Conservation (phyloP, 2,329 filamentous ascomycete genomes). For the Cladosporium sp. region DNA sequence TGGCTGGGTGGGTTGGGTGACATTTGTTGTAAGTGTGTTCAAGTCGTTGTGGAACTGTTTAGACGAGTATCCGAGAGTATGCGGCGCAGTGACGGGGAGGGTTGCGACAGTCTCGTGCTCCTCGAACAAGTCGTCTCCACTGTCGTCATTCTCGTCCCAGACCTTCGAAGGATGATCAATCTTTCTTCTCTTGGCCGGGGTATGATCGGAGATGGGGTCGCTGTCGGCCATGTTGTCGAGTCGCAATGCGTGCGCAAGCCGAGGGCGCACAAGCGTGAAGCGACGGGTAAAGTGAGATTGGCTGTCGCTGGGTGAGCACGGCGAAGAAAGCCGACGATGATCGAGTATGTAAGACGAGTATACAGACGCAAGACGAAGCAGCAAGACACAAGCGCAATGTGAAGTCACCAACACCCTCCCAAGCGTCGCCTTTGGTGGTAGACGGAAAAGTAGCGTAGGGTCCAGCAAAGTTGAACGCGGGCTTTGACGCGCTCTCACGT, state of each 20-base stretch:
- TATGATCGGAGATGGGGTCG: slow-evolving; percentile 32
- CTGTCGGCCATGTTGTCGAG: slow-evolving; percentile 25
- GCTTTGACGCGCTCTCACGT: slow-evolving; percentile 2
- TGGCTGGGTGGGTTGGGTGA: slow-evolving; percentile 60
- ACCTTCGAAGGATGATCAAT: slow-evolving; percentile 19
- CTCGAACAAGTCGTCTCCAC: slow-evolving; percentile 48
- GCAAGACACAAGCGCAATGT: too few species aligned
- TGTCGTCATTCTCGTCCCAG: slow-evolving; percentile 39
- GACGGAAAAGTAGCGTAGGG: neutral
- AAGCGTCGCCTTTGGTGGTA: neutral
- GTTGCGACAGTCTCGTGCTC: slow-evolving; percentile 50
- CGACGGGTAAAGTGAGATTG: neutral
- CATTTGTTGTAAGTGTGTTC: slow-evolving; percentile 1
- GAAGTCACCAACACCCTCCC: too few species aligned
- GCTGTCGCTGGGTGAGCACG: neutral
- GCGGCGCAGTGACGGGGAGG: slow-evolving; percentile 2
- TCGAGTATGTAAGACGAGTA: neutral
- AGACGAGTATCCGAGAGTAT: slow-evolving; percentile 7
- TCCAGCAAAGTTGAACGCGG: slow-evolving; percentile 3
- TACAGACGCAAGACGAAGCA: neutral
- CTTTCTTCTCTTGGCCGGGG: slow-evolving; percentile 33
- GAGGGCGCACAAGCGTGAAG: neutral
- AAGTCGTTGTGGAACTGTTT: slow-evolving; percentile 9
- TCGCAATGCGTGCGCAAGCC: neutral
- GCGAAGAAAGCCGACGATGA: too few species aligned